Percentiles rank a stretch among this genome's conserved stretches.
Conservation (phyloP, 139 green algal species). For the Tetradesmus obliquus region DNA sequence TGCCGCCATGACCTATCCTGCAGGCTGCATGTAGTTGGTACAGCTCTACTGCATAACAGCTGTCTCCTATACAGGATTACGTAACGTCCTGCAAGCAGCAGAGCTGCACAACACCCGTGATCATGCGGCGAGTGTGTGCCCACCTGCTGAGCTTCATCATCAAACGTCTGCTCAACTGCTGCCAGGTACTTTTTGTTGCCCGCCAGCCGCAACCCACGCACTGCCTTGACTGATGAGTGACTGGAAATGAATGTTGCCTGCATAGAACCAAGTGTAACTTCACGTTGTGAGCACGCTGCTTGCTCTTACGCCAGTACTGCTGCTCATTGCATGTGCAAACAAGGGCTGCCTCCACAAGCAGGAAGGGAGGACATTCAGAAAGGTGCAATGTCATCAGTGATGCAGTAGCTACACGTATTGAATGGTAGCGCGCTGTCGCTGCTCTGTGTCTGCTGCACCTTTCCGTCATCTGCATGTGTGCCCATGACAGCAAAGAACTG, state of each 20-base stretch:
- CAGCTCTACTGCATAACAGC: too few species aligned
- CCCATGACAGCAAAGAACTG: slow-evolving; percentile 20
- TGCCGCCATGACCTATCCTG: background rate
- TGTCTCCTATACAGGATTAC: too few species aligned
- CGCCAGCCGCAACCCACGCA: background rate
- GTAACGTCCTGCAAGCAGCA: too few species aligned
- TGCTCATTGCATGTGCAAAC: background rate
- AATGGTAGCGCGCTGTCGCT: background rate
- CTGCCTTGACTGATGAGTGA: background rate
- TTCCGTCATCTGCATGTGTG: slow-evolving; percentile 32
- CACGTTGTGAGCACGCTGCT: background rate
- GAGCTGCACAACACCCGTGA: background rate
- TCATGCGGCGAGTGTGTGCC: background rate
- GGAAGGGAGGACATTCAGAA: background rate
- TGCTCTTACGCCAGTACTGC: too few species aligned
- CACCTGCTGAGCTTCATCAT: slow-evolving; percentile 25
- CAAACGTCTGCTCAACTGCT: slow-evolving; percentile 23
- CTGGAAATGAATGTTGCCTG: slow-evolving; percentile 34
- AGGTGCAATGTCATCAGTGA: background rate
- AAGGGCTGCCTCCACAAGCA: background rate
- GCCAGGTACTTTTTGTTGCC: slow-evolving; percentile 40
- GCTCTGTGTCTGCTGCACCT: slow-evolving; percentile 9
- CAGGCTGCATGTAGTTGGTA: background rate
- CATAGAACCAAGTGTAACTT: background rate
- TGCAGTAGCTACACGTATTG: background rate